Percentiles rank a stretch among this genome's conserved stretches.
Evolutionary conservation across 2,329 filamentous ascomycete genomes (phyloP).

Genomic region (Epichloe baconii): DNA sequence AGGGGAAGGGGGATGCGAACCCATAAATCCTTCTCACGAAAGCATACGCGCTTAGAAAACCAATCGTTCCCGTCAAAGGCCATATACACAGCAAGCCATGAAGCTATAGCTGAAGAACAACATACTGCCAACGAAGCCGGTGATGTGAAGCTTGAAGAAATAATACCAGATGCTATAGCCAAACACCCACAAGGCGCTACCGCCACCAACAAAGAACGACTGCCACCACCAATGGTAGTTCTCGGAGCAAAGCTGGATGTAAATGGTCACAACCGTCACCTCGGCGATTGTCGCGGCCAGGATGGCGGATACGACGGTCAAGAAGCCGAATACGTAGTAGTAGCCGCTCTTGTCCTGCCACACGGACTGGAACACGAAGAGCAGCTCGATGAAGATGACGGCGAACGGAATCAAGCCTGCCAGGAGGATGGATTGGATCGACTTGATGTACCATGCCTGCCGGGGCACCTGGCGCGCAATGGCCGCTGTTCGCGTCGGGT

Average conservation of each 20-base stretch:
- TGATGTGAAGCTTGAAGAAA: constrained; percentile 64
- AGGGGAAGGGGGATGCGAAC: constrained; percentile 29
- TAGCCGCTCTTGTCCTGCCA: constrained; percentile 88
- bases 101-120: constrained; percentile 80
- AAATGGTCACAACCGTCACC: constrained; percentile 72
- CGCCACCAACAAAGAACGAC: constrained; percentile 66
- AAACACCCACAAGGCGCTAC: constrained; percentile 71
- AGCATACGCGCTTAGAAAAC: constrained; percentile 70
- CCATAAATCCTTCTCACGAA: constrained; percentile 77
- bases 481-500: constrained; percentile 64
- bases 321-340: constrained; percentile 84
- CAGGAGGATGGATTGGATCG: constrained; percentile 50
- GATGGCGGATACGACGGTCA: constrained; percentile 60
- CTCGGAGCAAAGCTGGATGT: constrained; percentile 71
- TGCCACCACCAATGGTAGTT: constrained; percentile 93
- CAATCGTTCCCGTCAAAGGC: constrained; percentile 72
- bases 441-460: constrained; percentile 63
- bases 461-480: constrained; percentile 62
- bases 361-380: constrained; percentile 76
- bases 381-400: constrained; percentile 75
- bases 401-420: constrained; percentile 73
- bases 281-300: constrained; percentile 67
- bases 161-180: constrained; percentile 78
- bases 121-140: constrained; percentile 64
- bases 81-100: constrained; percentile 70